Conservation (phyloP, 2,329 filamentous ascomycete genomes). For the Colletotrichum endophyticum region DNA sequence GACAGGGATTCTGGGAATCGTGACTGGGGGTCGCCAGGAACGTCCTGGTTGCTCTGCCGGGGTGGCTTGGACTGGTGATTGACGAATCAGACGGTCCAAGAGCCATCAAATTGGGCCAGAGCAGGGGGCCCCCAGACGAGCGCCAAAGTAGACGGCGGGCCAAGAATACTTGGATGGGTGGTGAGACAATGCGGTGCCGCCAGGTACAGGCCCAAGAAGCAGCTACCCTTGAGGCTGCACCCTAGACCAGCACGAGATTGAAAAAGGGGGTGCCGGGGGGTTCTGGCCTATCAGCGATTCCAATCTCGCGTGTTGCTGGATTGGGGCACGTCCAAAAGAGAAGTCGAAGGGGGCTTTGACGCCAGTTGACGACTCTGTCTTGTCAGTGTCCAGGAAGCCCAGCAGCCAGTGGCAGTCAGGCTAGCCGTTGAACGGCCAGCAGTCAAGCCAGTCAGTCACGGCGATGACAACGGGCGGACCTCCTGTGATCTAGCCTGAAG, state of each 20-base stretch:
- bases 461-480: conserved; percentile 10
- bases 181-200: conserved; percentile 20
- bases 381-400: not conserved
- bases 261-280: conserved; percentile 17
- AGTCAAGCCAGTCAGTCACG: not conserved
- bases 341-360: not conserved
- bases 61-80: conserved; percentile 3
- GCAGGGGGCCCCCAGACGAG: not conserved
- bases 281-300: conserved; percentile 11
- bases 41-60: not conserved
- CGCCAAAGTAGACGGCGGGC: conserved; percentile 17
- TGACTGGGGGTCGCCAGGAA: conserved; percentile 5
- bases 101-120: not conserved
- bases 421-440: conserved; percentile 12
- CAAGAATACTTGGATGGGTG: conserved; percentile 16
- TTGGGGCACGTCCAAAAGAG: not conserved
- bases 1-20: conserved; percentile 17
- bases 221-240: conserved; percentile 15
- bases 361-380: not conserved
- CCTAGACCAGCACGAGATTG: conserved; percentile 18
- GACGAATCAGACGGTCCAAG: conserved; percentile 13
- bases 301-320: conserved; percentile 12
- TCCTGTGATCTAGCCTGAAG: not conserved
- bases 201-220: conserved; percentile 16
- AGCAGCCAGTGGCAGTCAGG: not conserved